phyloP scores from a whole-genome alignment of 257 asterid genomes.

The Plectranthus barbatus region DNA sequence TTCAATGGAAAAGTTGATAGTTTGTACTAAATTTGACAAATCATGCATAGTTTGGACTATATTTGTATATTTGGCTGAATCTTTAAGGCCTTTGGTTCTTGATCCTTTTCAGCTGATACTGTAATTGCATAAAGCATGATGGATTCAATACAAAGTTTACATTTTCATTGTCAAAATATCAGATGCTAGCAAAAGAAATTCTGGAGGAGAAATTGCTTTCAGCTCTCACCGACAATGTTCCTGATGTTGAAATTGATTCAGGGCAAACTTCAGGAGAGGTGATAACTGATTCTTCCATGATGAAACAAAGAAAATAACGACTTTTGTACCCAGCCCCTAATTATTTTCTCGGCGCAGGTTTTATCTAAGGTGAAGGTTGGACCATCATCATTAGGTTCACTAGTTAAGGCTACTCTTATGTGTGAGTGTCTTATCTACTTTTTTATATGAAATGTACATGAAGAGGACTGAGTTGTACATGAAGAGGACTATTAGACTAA shows the following conservation, averaged over 20 bases:
- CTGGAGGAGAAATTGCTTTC: conserved; percentile 75
- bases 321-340: not conserved
- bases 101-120: not conserved
- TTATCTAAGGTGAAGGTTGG: conserved; percentile 82
- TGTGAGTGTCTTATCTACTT: conserved; percentile 35
- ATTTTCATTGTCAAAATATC: conserved; percentile 14
- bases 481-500: not conserved
- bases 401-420: conserved; percentile 78
- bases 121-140: not conserved
- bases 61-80: too few species aligned
- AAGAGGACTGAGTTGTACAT: not conserved
- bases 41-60: too few species aligned
- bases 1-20: too few species aligned
- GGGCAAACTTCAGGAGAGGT: conserved; percentile 64
- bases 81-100: not conserved
- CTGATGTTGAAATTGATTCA: conserved; percentile 51
- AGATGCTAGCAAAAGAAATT: conserved; percentile 92
- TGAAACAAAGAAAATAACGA: not conserved
- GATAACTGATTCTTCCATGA: conserved; percentile 17
- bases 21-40: too few species aligned
- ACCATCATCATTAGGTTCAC: conserved; percentile 81
- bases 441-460: not conserved
- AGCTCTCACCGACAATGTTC: conserved; percentile 48
- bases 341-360: conserved; percentile 42
- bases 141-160: not conserved